Base-by-base conservation (phyloP, 805 yeast species). In the Schwanniomyces sp. region DNA sequence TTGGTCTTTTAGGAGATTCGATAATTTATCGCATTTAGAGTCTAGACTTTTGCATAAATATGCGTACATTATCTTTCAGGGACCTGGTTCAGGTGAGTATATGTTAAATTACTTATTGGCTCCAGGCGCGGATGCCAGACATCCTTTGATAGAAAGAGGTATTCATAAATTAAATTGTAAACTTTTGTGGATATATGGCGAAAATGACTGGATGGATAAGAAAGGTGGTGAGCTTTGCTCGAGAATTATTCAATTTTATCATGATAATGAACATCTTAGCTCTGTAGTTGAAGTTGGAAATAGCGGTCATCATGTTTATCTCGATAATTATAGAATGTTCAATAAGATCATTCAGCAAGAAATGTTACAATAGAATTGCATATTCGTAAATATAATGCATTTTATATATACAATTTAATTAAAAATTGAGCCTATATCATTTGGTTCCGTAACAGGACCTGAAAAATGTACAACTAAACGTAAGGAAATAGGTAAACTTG, bases 1-100 rank as follows among this genome's bases (percentile, higher is more conserved):
- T 18, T 94, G 98, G 98, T 81, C 95, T 3, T 76, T 81, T 7
- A 73, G 97, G 45, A 68, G 98, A 43, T 92, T 94, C 62, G 80
- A 90, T 18, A 75, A 78, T 37, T 68, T 88, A 36, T 59, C 72
- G 1, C 52, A 64, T 6, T 49, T 48, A 2, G 85, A 84, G 57
- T 66, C 76, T 18, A 64, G 66, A 18, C 70, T 80, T 5, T 69
- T 92, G 53, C 98, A 94, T 60, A 74, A 75, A 53, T 94, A 94
- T 63, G 74, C 92, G 0, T 91, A 92, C 65, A 80, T 84, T 4
- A 88, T 91, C 10, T 94, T 94, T 74, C 88, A 85, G 53, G 85
- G 88, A 7, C 80, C 76, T 3, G 99, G 99, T 0, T 88, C 95
- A 0, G 98, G 98, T 6, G 99, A 92, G 67, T 92, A 92, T 63